Evolutionary conservation across 768 basidiomycete genomes (phyloP).

Genomic region (Pleurotus salmoneostramineus): DNA sequence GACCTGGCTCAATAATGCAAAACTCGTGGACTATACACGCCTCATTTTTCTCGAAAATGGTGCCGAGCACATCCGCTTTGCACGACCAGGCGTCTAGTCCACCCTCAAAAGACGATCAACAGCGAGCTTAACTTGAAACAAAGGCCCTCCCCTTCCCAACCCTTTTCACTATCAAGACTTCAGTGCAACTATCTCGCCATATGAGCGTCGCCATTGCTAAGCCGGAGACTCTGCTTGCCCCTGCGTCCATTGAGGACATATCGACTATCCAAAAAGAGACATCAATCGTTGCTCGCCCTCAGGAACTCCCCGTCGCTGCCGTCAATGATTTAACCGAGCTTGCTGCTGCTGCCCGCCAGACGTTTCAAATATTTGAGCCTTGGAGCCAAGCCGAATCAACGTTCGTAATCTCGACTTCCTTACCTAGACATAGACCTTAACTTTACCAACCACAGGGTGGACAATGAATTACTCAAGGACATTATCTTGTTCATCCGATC

Average conservation of each 20-base stretch:
- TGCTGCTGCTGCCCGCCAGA: not conserved
- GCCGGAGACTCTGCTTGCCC: not conserved
- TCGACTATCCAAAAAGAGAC: not conserved
- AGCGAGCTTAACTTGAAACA: too few species aligned
- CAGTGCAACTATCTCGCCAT: too few species aligned
- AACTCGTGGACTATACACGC: too few species aligned
- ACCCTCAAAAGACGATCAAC: too few species aligned
- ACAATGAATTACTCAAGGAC: not conserved
- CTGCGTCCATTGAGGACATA: not conserved
- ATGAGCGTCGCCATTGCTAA: too few species aligned
- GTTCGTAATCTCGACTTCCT: not conserved
- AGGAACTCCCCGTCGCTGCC: not conserved
- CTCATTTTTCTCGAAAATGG: too few species aligned
- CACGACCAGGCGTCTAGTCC: too few species aligned
- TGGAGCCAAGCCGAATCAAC: conserved; percentile 1
- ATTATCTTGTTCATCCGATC: not conserved
- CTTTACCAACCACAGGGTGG: not conserved
- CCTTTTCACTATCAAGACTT: too few species aligned
- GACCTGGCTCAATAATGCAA: too few species aligned
- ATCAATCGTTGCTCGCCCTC: not conserved
- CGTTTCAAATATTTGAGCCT: not conserved
- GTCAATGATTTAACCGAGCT: not conserved
- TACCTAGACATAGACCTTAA: not conserved
- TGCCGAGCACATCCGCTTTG: too few species aligned
- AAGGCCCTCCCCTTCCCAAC: too few species aligned